Base-by-base conservation (phyloP, 352 stramenopile species). In the Phytophthora colocasiae region DNA sequence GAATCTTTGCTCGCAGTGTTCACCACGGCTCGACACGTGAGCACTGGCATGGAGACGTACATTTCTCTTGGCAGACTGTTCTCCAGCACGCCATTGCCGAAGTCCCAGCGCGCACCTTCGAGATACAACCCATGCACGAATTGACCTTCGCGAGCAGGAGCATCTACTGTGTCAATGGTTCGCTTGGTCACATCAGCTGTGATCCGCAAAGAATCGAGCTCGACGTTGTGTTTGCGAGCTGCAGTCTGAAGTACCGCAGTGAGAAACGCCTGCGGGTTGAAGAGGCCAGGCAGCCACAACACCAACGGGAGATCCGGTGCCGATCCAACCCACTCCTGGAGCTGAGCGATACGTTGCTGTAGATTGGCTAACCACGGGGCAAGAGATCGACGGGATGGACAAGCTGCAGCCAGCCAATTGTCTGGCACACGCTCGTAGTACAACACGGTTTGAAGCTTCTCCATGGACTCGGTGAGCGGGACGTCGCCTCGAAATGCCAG, bases 1-100 rank as follows among this genome's bases (percentile, higher is more conserved):
- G 71, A 8, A 19, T 85, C 80, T 40, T 85, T 89, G 45, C 63
- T 73, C 3, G 56, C 63, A 2, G 73, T 58, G 9, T 67, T 69
- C 6, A 93, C 71, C 10, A 93, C 72, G 3, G 90, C 91, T 22
- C 92, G 86, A 53, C 79, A 93, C 53, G 96, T 97, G 47, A 98
- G 92, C 22, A 98, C 92, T 6, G 94, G 93, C 92, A 98, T 97
- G 1, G 58, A 14, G 24, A 91, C 92, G 73, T 95, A 93, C 80
- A 98, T 96, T 64, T 98, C 93, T 76, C 96, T 93, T 0, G 93
- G 90, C 31, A 83, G 41, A 49, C 87, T 93, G 29, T 63, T 71
- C 48, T 97, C 90, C 26, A 98, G 77, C 31, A 92, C 85, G 17
- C 88, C 84, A 55, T 82, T 89, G 14, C 78, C 70, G 2, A 95